Base-by-base conservation (phyloP, 306 rosid genomes). In the Ziziphus jujuba region DNA sequence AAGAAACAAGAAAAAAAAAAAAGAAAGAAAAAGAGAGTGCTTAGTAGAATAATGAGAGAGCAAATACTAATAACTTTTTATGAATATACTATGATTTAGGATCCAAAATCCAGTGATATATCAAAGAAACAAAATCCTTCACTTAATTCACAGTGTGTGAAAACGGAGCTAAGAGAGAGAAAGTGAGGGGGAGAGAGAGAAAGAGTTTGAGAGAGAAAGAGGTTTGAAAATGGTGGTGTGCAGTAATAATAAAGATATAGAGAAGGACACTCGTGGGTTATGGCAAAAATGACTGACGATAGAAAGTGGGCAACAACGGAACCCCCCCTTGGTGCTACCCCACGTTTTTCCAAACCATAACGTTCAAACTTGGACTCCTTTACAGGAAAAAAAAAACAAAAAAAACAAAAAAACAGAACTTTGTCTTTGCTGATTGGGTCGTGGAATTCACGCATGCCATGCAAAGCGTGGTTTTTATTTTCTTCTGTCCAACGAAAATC, bases 221-320 rank as follows among this genome's bases (percentile, higher is more conserved):
- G 12, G 45, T 40, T 40, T 40, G 45, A 40, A 40, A 40, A 40
- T 40, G 33, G 4, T 1, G 33, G 4, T 1, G 33, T 45, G 50
- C 10, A 44, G 2, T 44, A 44, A 44, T 15, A 15, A 44, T 44
- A 44, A 44, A 44, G 3, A 44, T 45, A 45, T 3, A 45, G n/a
- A n/a, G n/a, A n/a, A n/a, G n/a, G n/a, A n/a, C 38, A 49, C 15
- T 35, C 67, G 77, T 38, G 57, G 48, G 72, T 52, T n/a, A 58
- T 48, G 59, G 71, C 43, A 5, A 25, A 43, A 16, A 21, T 9
- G 50, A 61, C 4, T 9, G 50, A 61, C 4, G 56, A 59, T 9
- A 36, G 33, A 20, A 22, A 15, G 66, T 7, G 70, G 47, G 55
- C 16, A 82, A 82, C 80, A n/a, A 64, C 33, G 33, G 33, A 28